Evolutionary conservation across 148 eudicot species (phyloP).

Genomic region (Rhododendron griersonianum): DNA sequence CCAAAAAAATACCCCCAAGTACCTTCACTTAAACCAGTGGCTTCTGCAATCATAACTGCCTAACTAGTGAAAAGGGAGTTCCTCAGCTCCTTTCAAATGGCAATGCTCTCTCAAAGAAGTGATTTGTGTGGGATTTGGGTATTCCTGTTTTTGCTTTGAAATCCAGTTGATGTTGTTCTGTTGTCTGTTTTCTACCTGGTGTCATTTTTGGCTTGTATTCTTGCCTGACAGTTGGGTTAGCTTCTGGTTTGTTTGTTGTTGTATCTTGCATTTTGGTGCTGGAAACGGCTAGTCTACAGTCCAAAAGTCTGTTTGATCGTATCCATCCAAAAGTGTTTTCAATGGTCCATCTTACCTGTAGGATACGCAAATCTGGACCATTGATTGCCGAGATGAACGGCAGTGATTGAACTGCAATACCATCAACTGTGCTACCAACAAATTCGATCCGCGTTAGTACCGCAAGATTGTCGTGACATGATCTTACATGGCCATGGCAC

Average conservation of each 20-base stretch:
- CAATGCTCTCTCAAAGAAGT: background rate
- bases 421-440: too few species aligned
- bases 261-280: background rate
- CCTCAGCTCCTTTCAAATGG: background rate
- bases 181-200: background rate
- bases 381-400: too few species aligned
- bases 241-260: too few species aligned
- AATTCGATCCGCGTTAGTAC: too few species aligned
- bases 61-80: background rate
- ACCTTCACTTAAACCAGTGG: background rate
- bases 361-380: too few species aligned
- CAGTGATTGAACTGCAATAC: background rate
- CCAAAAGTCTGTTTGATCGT: background rate
- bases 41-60: background rate
- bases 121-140: background rate
- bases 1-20: background rate
- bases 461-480: background rate
- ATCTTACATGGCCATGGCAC: background rate
- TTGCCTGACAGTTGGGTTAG: background rate
- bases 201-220: background rate
- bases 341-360: background rate
- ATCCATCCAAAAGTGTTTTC: background rate
- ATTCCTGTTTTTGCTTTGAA: background rate
- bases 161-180: background rate
- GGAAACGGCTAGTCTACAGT: background rate